These are phyloP conservation scores for Trichosporon asahii DNA, from an alignment of 1,284 basidiomycete genomes.

Conservation along the genomic window DNA sequence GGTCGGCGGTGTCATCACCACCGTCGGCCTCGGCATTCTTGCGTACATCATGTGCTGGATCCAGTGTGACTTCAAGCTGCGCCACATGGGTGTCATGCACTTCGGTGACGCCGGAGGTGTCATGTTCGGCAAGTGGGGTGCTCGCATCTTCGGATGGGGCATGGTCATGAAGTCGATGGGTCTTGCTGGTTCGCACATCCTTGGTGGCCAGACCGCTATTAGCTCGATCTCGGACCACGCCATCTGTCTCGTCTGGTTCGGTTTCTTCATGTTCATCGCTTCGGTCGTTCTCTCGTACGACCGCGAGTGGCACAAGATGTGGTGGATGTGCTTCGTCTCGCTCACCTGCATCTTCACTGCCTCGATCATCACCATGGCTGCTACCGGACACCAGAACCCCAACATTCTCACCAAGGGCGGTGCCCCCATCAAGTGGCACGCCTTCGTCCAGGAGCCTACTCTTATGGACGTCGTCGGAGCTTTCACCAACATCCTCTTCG, in stretches of 20 bases:
- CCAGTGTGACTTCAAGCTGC: slow-evolving; percentile 47
- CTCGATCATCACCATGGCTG: slow-evolving; percentile 40
- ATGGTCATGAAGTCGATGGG: slow-evolving; percentile 32
- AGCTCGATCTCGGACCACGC: slow-evolving; percentile 36
- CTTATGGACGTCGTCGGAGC: slow-evolving; percentile 41
- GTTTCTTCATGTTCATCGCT: slow-evolving; percentile 37
- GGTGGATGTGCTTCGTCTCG: slow-evolving; percentile 36
- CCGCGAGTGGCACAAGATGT: slow-evolving; percentile 39
- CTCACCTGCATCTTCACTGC: slow-evolving; percentile 38
- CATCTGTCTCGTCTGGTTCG: slow-evolving; percentile 44
- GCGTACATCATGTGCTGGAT: slow-evolving; percentile 43
- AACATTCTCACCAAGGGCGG: slow-evolving; percentile 24
- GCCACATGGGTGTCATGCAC: slow-evolving; percentile 46
- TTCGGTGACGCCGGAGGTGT: slow-evolving; percentile 44
- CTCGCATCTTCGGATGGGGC: slow-evolving; percentile 35
- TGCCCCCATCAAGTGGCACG: slow-evolving; percentile 37
- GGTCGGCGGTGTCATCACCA: slow-evolving; percentile 41
- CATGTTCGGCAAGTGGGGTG: slow-evolving; percentile 42
- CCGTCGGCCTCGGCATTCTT: slow-evolving; percentile 33
- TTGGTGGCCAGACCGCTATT: slow-evolving; percentile 42
- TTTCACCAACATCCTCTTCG: slow-evolving; percentile 43
- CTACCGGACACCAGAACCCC: slow-evolving; percentile 34
- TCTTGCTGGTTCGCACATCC: slow-evolving; percentile 43
- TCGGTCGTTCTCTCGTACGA: slow-evolving; percentile 34
- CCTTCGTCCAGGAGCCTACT: slow-evolving; percentile 32